These are phyloP conservation scores for Neurospora sp. DNA, from an alignment of 495 filamentous ascomycete species.

Conservation along the genomic window DNA sequence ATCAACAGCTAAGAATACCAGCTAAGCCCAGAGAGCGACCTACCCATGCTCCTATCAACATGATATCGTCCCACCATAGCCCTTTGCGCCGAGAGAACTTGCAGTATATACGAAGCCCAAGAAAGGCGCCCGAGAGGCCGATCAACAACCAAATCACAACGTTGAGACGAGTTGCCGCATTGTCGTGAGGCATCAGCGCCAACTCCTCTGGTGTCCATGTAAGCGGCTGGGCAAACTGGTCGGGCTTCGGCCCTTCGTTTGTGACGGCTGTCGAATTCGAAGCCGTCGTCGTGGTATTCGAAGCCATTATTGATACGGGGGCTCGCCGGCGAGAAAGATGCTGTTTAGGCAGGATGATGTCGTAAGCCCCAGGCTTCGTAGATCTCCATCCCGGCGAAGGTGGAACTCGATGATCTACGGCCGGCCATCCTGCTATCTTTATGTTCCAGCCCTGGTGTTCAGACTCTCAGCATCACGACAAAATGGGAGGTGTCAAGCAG, in stretches of 20 bases:
- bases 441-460: background rate
- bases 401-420: background rate
- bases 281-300: background rate
- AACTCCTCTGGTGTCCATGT: constrained; percentile 1
- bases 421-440: background rate
- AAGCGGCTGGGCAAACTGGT: constrained; percentile 9
- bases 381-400: background rate
- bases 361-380: background rate
- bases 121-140: constrained; percentile 14
- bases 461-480: background rate
- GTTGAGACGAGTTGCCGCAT: constrained; percentile 16
- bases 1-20: background rate
- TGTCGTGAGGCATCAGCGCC: constrained; percentile 13
- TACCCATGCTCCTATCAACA: constrained; percentile 27
- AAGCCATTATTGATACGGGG: background rate
- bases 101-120: constrained; percentile 25
- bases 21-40: background rate
- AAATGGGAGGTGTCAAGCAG: background rate
- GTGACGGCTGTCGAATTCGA: background rate
- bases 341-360: background rate
- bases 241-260: constrained; percentile 1
- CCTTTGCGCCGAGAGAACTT: constrained; percentile 10
- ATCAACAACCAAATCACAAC: constrained; percentile 18
- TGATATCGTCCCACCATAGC: constrained; percentile 24
- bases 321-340: background rate